These are phyloP conservation scores for Narthecium ossifragum DNA, from an alignment of 106 monocot species.

Conservation along the genomic window DNA sequence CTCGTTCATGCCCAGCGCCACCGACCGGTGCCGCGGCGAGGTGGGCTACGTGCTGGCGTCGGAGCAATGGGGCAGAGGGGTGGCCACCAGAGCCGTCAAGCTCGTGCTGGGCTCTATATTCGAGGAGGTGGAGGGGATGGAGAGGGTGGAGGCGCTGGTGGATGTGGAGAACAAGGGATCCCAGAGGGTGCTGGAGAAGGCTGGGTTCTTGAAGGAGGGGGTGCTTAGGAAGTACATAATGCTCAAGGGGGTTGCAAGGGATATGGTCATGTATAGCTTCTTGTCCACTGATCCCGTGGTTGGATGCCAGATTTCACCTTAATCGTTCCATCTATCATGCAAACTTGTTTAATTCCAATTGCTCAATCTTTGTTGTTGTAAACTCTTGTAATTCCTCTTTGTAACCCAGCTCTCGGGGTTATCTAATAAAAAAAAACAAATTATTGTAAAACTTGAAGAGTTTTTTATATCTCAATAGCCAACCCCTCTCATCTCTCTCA, in stretches of 20 bases:
- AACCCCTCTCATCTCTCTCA: too few relatives aligned
- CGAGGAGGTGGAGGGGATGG: slow-evolving; percentile 9
- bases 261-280: slow-evolving; percentile 29
- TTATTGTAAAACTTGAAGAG: too few relatives aligned
- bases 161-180: slow-evolving; percentile 23
- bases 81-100: slow-evolving; percentile 19
- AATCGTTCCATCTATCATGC: too few relatives aligned
- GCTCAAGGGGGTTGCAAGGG: slow-evolving; percentile 13
- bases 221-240: slow-evolving; percentile 18
- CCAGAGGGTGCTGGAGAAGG: slow-evolving; percentile 37
- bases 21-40: slow-evolving; percentile 5
- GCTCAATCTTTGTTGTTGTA: too few relatives aligned
- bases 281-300: slow-evolving; percentile 7
- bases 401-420: too few relatives aligned
- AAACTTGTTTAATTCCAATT: too few relatives aligned
- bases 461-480: too few relatives aligned
- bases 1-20: not conserved
- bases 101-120: slow-evolving; percentile 6
- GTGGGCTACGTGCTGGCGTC: slow-evolving; percentile 23
- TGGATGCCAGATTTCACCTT: too few relatives aligned
- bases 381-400: too few relatives aligned
- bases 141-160: slow-evolving; percentile 35
- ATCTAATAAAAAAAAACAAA: too few relatives aligned
- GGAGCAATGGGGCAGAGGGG: slow-evolving; percentile 32
- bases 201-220: slow-evolving; percentile 20